Conservation (phyloP, 352 stramenopile genomes). For the Globisporangium canariense region DNA sequence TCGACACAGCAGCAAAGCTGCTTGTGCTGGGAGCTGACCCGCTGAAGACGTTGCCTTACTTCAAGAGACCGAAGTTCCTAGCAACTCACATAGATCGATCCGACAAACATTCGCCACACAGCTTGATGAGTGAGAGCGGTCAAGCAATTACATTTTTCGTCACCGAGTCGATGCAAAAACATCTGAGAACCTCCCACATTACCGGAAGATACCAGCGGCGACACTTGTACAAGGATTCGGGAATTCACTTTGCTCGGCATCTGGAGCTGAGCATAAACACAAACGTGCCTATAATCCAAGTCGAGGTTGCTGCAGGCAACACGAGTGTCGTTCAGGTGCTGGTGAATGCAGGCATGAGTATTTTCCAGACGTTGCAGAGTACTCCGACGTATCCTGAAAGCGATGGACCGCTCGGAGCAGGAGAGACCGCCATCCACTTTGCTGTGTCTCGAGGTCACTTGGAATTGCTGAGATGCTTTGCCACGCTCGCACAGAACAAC, state of each 20-base stretch:
- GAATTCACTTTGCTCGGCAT: conserved; percentile 36
- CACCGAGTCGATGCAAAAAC: conserved; percentile 24
- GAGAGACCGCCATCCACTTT: conserved; percentile 47
- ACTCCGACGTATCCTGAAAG: background rate
- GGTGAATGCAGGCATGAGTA: conserved; percentile 42
- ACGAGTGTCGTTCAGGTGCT: conserved; percentile 30
- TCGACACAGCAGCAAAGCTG: conserved; percentile 50
- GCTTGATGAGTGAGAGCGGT: background rate
- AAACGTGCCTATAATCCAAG: conserved; percentile 34
- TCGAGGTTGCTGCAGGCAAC: conserved; percentile 36
- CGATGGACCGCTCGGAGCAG: conserved; percentile 4
- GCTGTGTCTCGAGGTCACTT: conserved; percentile 47
- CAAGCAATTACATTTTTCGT: conserved; percentile 16
- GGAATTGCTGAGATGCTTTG: conserved; percentile 39
- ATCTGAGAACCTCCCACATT: conserved; percentile 16
- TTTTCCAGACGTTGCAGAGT: conserved; percentile 20
- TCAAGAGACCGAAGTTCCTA: conserved; percentile 17
- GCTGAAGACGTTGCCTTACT: conserved; percentile 39
- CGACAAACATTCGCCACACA: background rate
- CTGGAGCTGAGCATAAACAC: conserved; percentile 47
- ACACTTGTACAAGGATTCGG: background rate
- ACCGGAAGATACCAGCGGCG: background rate
- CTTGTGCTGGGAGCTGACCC: conserved; percentile 51
- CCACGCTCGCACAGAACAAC: conserved; percentile 35
- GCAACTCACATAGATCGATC: background rate